Base-by-base conservation (phyloP, 1,284 basidiomycete species). In the Chalciporus sp. region DNA sequence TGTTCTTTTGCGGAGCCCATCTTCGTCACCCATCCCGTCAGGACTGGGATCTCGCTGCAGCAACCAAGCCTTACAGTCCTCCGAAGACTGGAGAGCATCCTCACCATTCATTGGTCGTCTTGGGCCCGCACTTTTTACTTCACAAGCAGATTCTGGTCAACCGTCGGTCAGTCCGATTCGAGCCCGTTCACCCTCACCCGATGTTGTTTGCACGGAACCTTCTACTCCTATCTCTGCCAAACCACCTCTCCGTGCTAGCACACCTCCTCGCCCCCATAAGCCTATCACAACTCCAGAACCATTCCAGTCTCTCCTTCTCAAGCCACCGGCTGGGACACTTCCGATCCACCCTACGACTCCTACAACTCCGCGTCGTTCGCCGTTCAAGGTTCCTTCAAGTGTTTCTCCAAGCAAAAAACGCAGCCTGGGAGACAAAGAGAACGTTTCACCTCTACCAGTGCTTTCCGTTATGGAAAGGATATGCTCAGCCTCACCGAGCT, bases 381-480 rank as follows among this genome's bases (percentile, higher is more conserved):
- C 37, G 26, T 14, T 17, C 26, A 50, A 52, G 48, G 27, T 57
- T 46, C 61, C 49, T 31, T 57, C 51, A 37, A 62, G 51, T 47
- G 27, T 53, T 41, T 68, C 68, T 10, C 66, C 73, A 17, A 62
- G 59, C 42, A 76, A 69, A 51, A 62, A 64, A 39, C 58, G 62
- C 42, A 61, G 51, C 17, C 56, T 57, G 10, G 61, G 59, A 7
- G 61, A 82, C 65, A 83, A 82, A 64, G 81, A 82, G 61, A 82
- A 82, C 55, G 57, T 61, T 17, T 75, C 76, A 0, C 79, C 76
- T 20, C 57, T 66, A 7, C 57, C 55, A 0, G 42, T 69, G 29
- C 58, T 73, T 6, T 64, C 72, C 42, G 62, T 73, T 37, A 52
- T 66, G 26, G 76, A 78, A 49, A 71, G 71, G 28, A 66, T 74